phyloP scores from a whole-genome alignment of 768 basidiomycete species.

The Serendipita sp. region DNA sequence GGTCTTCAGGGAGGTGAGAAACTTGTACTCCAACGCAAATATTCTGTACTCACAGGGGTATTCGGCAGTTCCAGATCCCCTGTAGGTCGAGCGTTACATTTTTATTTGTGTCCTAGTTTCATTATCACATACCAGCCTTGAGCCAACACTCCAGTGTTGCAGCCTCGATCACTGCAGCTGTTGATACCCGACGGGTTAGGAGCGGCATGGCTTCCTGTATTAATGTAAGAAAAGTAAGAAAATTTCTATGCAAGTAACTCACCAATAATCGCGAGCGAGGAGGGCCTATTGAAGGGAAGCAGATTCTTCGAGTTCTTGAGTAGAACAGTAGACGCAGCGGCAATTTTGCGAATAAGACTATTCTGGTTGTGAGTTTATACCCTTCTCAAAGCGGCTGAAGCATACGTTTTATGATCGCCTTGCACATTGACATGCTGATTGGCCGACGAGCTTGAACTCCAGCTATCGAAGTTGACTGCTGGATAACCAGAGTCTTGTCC shows the following conservation, averaged over 20 bases:
- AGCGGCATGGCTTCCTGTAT: constrained; percentile 29
- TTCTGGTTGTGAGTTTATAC: constrained; percentile 10
- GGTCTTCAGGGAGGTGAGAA: constrained; percentile 30
- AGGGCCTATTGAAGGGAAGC: constrained; percentile 30
- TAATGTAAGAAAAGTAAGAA: neutral
- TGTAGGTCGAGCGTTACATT: neutral
- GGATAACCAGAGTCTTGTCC: constrained; percentile 55
- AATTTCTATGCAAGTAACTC: neutral
- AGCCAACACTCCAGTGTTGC: constrained; percentile 41
- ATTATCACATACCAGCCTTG: constrained; percentile 34
- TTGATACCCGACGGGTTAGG: constrained; percentile 39
- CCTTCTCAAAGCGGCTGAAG: neutral
- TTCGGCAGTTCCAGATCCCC: neutral
- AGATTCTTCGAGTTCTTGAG: constrained; percentile 37
- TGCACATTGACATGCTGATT: constrained; percentile 27
- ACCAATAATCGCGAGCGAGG: constrained; percentile 39
- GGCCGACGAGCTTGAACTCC: constrained; percentile 21
- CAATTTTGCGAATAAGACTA: constrained; percentile 36
- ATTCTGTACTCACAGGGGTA: neutral
- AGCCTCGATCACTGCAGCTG: constrained; percentile 37
- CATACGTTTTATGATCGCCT: constrained; percentile 20
- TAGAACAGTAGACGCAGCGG: constrained; percentile 43
- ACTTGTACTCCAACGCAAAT: neutral
- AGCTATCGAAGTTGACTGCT: constrained; percentile 52
- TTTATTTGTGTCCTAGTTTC: neutral